Conservation (phyloP, 108 stramenopile species). For the Nitzschia palea region DNA sequence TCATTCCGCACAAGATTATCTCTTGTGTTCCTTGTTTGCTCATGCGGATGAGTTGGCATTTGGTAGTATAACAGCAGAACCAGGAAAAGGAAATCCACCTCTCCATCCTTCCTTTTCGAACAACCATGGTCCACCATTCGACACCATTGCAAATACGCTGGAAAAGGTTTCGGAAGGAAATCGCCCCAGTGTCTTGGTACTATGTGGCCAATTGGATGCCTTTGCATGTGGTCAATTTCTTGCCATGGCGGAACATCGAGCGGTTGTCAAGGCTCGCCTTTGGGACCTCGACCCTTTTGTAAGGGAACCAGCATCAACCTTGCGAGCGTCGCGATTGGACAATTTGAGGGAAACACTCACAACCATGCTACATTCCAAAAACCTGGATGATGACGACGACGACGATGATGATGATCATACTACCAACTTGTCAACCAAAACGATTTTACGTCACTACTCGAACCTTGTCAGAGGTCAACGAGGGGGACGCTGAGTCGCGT, state of each 20-base stretch:
- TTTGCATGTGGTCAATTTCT: constrained; percentile 84
- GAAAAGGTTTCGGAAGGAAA: constrained; percentile 47
- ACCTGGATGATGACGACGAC: constrained; percentile 29
- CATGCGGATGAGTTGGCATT: constrained; percentile 82
- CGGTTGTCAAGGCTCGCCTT: constrained; percentile 67
- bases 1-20: constrained; percentile 48
- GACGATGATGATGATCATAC: constrained; percentile 29
- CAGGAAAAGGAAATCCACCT: background rate
- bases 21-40: constrained; percentile 72
- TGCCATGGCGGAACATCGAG: constrained; percentile 83
- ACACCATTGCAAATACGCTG: background rate
- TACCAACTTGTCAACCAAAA: constrained; percentile 55
- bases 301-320: constrained; percentile 25
- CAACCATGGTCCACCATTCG: background rate
- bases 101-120: background rate
- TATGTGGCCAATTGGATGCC: constrained; percentile 73
- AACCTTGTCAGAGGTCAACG: constrained; percentile 40
- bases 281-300: constrained; percentile 77
- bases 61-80: constrained; percentile 16
- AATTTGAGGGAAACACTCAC: constrained; percentile 46
- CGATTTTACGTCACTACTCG: constrained; percentile 66
- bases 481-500: background rate
- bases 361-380: constrained; percentile 34
- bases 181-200: constrained; percentile 66
- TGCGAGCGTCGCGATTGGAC: constrained; percentile 39